Percentiles rank a stretch among this genome's conserved stretches.
Evolutionary conservation across 345 rosid genomes (phyloP).

Genomic region (Chamaenerion angustifolium): DNA sequence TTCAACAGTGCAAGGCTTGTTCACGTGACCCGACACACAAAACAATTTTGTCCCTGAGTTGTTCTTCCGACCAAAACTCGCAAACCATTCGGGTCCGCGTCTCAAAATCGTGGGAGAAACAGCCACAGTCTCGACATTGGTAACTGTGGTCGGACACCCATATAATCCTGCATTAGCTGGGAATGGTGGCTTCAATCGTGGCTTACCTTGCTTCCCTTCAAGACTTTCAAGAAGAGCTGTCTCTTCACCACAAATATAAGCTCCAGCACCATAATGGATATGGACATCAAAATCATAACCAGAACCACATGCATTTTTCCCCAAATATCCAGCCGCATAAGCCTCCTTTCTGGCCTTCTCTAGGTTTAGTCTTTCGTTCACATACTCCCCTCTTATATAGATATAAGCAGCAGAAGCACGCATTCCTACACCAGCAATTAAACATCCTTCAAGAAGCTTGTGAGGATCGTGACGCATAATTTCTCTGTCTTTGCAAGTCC

Average conservation of each 20-base stretch:
- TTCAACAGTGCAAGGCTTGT: conserved; percentile 90
- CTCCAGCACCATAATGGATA: conserved; percentile 95
- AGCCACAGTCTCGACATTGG: conserved; percentile 93
- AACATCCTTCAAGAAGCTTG: conserved; percentile 88
- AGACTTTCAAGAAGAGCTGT: conserved; percentile 95
- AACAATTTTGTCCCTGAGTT: conserved; percentile 81
- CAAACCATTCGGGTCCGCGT: conserved; percentile 98
- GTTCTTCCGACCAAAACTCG: conserved; percentile 92
- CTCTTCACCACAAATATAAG: conserved; percentile 97
- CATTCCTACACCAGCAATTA: conserved; percentile 98
- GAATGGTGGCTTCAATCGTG: conserved; percentile 98
- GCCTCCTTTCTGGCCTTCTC: conserved; percentile 89
- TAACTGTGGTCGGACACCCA: conserved; percentile 94
- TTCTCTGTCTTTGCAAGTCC: conserved; percentile 96
- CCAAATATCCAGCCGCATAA: conserved; percentile 77
- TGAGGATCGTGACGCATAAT: conserved; percentile 98
- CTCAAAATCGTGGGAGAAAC: conserved; percentile 93
- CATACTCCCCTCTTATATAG: conserved; percentile 93
- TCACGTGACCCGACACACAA: conserved; percentile 84
- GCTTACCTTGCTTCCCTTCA: conserved; percentile 96
- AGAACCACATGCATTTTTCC: conserved; percentile 95
- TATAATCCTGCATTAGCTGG: conserved; percentile 95
- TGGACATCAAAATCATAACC: conserved; percentile 96
- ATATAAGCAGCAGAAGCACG: conserved; percentile 93
- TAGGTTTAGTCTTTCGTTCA: conserved; percentile 66